Evolutionary conservation across 2,329 filamentous ascomycete species (phyloP).

Genomic region (Trichoderma brevicompactum): DNA sequence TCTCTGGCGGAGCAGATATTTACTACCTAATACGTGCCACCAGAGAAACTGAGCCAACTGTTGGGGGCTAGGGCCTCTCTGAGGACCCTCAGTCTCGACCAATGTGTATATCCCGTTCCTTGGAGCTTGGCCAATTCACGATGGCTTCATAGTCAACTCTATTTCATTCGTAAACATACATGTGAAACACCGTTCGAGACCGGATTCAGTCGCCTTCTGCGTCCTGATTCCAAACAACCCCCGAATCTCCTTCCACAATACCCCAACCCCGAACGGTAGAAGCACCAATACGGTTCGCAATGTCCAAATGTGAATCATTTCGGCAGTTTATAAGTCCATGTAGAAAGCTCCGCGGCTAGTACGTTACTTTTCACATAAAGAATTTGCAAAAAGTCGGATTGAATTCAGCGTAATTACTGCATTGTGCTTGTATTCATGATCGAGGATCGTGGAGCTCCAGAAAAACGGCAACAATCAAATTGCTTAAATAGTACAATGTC

Average conservation of each 20-base stretch:
- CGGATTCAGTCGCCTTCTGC: too few species aligned
- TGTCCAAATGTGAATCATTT: too few species aligned
- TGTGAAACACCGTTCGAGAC: too few species aligned
- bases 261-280: too few species aligned
- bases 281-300: too few species aligned
- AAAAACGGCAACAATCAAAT: constrained; percentile 3
- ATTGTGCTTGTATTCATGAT: background rate
- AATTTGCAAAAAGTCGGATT: background rate
- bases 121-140: background rate
- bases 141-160: background rate
- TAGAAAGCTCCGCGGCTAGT: too few species aligned
- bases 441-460: background rate
- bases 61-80: background rate
- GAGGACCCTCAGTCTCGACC: background rate
- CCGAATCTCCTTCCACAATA: too few species aligned
- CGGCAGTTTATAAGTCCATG: too few species aligned
- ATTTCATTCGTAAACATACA: too few species aligned
- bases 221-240: too few species aligned
- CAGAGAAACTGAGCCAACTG: background rate
- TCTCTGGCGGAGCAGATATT: too few species aligned
- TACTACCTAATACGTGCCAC: too few species aligned
- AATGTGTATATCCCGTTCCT: background rate
- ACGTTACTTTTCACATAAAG: background rate
- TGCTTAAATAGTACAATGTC: background rate
- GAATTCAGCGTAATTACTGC: background rate